These are phyloP conservation scores for Trichoderma harzianum DNA, from an alignment of 2,329 filamentous ascomycete genomes.

Conservation along the genomic window DNA sequence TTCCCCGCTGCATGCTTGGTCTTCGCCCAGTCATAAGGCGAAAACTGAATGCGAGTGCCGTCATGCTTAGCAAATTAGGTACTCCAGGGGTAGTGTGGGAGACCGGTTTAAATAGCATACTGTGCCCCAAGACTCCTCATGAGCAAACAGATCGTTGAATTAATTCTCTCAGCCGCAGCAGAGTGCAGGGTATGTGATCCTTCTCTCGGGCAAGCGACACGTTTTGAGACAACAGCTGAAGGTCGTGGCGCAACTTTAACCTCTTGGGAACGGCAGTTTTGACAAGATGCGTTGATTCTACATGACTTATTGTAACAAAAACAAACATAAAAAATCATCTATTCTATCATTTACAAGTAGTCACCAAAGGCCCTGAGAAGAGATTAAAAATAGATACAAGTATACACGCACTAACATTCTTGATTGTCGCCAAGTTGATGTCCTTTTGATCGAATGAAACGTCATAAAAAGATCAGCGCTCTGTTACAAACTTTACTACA, in stretches of 20 bases:
- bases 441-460: not conserved
- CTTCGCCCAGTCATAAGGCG: not conserved
- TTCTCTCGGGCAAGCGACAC: not conserved
- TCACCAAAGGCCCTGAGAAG: not conserved
- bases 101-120: not conserved
- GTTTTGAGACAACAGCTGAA: not conserved
- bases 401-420: not conserved
- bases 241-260: too few species aligned
- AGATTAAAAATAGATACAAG: not conserved
- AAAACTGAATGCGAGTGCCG: not conserved
- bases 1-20: not conserved
- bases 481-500: not conserved
- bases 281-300: not conserved
- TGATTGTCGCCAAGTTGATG: not conserved
- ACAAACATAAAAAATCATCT: not conserved
- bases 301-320: not conserved
- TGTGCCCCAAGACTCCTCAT: not conserved
- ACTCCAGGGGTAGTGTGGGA: not conserved
- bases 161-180: not conserved
- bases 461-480: not conserved
- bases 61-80: not conserved
- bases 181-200: not conserved
- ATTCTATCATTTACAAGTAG: not conserved
- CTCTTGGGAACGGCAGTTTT: not conserved
- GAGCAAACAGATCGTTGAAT: not conserved